Conservation (phyloP, 345 rosid genomes). For the Syzygium jambos region DNA sequence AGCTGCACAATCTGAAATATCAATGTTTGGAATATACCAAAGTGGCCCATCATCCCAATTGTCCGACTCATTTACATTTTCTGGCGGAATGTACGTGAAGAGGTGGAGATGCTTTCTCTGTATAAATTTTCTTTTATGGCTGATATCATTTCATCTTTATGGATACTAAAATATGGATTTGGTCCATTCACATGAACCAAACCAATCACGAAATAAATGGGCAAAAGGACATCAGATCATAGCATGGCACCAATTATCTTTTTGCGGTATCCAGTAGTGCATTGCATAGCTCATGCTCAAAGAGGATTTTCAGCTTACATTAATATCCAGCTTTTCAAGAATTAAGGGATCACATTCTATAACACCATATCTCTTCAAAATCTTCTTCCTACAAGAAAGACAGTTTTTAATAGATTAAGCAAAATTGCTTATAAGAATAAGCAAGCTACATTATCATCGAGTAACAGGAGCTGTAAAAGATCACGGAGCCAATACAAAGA, state of each 20-base stretch:
- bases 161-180: neutral
- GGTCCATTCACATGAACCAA: neutral
- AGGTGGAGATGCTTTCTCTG: neutral
- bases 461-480: neutral
- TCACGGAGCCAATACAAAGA: neutral
- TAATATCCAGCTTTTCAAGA: constrained; percentile 64
- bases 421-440: neutral
- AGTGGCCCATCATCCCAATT: neutral
- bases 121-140: neutral
- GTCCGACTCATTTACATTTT: neutral
- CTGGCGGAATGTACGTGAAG: neutral
- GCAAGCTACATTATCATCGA: neutral
- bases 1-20: neutral
- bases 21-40: neutral
- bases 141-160: neutral
- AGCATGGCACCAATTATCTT: neutral
- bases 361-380: constrained; percentile 65
- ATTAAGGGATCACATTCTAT: constrained; percentile 80
- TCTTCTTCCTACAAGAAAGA: constrained; percentile 45
- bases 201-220: neutral
- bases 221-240: neutral
- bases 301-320: constrained; percentile 45
- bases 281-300: neutral
- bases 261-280: neutral
- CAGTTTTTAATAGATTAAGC: neutral